Evolutionary conservation across 768 basidiomycete genomes (phyloP), one percentile per base, ranked within the genome.

Genomic region (Coprinopsis strossmayeri): DNA sequence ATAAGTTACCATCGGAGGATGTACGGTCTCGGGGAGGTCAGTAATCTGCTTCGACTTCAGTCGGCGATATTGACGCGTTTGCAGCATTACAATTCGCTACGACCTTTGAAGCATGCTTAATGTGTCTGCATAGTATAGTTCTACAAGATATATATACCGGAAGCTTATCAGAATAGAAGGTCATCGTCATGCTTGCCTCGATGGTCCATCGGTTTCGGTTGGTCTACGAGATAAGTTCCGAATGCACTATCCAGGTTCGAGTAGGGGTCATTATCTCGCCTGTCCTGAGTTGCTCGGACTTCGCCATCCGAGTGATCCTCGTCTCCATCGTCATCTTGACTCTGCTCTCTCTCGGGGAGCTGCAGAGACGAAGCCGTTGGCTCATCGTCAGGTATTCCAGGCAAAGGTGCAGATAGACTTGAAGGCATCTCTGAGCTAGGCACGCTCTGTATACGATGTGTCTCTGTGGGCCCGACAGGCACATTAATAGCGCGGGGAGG

Each of bases 21-120:
- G 82, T 98, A 95, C 67, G 95, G 94, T 2, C 76, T 97, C 4
- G 95, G 95, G 56, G 95, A 97, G 81, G 93, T 92, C 46, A 55
- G 86, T 68, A 23, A n/a, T n/a, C n/a, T n/a, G n/a, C n/a, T 30
- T 40, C 23, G 5, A 21, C 40, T 26, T 23, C 37, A 25, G 32
- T 30, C 40, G 39, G 17, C 51, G 18, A 25, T 37, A 21, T 1
- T 26, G 13, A 41, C n/a, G 39, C 11, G 23, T 21, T 34, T 56
- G 40, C 61, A 93, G 91, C 91, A 93, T 63, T 93, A 93, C 61
- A 93, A 93, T 62, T 92, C 91, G 3, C 62, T 93, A 46, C 73
- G 86, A 25, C 87, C 85, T 17, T 11, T 46, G 21, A 44, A 27
- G 3, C 89, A 59, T 88, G 40, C 21, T 46, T 59, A 15, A 42